Evolutionary conservation across 2,329 filamentous ascomycete genomes (phyloP), one percentile per base, ranked within the genome.

Genomic region (Sclerotinia glacialis): DNA sequence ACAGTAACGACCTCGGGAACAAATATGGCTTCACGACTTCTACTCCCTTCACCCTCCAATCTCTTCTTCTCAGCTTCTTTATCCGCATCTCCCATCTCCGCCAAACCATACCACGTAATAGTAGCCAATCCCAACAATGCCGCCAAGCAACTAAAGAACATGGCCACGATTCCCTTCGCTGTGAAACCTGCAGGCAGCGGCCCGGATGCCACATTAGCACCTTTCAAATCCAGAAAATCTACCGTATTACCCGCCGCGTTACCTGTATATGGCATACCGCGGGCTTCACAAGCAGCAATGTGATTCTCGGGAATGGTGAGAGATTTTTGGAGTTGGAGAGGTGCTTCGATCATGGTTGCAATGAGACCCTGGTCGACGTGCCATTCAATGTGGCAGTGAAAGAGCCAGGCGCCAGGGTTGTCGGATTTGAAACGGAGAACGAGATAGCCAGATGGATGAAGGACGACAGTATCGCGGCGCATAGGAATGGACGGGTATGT

Each of bases 351-450:
- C 70, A 91, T 83, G 1, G 86, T 87, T 31, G 86, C 83, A 4
- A 86, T 80, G 2, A 92, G 80, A n/a, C 89, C 89, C 3, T 86
- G 86, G 1, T 83, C 79, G 67, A 91, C 80, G 74, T 92, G 89
- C 89, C 89, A 94, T 74, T 91, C 89, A 64, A 93, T 89, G 75
- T 94, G 91, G 77, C 90, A 93, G 78, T 93, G 90, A 79, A 93
- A 90, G 5, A 90, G 77, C 87, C 87, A 90, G 28, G 90, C 80
- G 72, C 87, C 88, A 14, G 89, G 86, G 71, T 91, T 91, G 73
- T 90, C 82, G 1, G 88, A 86, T 67, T 80, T 79, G 78, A 89
- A 89, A n/a, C 87, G 81, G 28, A 94, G 74, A 14, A 92, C 85
- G 31, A 89, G 83, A 76, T 90, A 86, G 0, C 90, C 89, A 42